Evolutionary conservation across 257 asterid species (phyloP), one percentile per base, ranked within the genome.

Genomic region (Ophiorrhiza pumila): DNA sequence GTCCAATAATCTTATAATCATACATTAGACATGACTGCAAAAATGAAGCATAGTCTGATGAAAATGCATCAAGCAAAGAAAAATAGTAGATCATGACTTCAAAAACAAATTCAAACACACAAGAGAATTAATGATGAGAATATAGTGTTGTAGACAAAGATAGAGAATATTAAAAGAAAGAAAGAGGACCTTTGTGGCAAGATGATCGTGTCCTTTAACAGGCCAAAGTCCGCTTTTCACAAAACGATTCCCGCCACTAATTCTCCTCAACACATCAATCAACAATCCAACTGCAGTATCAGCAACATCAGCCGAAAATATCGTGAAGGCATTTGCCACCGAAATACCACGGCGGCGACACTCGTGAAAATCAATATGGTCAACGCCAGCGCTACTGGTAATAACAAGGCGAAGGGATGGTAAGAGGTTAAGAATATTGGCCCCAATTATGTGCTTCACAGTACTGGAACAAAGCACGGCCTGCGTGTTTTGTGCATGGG

Each of bases 331-430:
- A 65, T 81, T 71, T 23, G 94, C 86, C 53, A 88, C 78, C 10
- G 85, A 56, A 47, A 92, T 72, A 71, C 89, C 87, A 20, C 87
- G 86, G 77, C 83, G 87, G 79, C 93, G 93, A 71, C 97, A 90
- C 84, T 87, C 93, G 2, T 14, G 23, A 3, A 90, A 82, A 67
- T 92, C 96, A 9, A 92, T 80, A 74, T 87, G 87, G 78, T 92
- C 29, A 41, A 86, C 25, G 56, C 98, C 98, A 57, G 89, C 85
- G 80, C 93, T 89, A 71, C 85, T 57, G 68, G 89, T 75, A 68
- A 85, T 74, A 4, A 92, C 56, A 17, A 89, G 60, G 31, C 86
- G 77, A 20, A 90, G 88, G 2, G 88, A 79, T 10, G 97, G 98
- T 29, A 92, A 76, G 12, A 17, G 69, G 39, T n/a, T 0, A 70